Evolutionary conservation across 768 basidiomycete genomes (phyloP).

Genomic region (Hysterangium stoloniferum): DNA sequence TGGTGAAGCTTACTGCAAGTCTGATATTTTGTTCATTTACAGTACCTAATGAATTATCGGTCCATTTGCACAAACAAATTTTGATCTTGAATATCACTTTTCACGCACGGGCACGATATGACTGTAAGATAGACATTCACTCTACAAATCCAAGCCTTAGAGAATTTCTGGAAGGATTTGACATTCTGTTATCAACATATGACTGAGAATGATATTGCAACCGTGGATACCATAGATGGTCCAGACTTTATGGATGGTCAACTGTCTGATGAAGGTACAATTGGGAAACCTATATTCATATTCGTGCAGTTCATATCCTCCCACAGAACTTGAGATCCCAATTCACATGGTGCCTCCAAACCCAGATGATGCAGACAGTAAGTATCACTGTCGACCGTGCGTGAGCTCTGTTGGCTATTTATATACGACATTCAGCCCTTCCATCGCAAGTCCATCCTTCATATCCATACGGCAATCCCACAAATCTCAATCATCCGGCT

Average conservation of each 20-base stretch:
- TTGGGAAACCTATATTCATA: neutral
- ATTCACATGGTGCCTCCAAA: slow-evolving; percentile 77
- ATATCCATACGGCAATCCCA: slow-evolving; percentile 86
- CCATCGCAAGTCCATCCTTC: slow-evolving; percentile 86
- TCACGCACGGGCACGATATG: slow-evolving; percentile 3
- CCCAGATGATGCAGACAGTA: slow-evolving; percentile 83
- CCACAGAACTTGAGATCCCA: slow-evolving; percentile 72
- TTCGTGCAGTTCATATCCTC: neutral
- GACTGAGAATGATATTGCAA: slow-evolving; percentile 68
- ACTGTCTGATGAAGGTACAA: slow-evolving; percentile 63
- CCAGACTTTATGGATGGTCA: slow-evolving; percentile 48
- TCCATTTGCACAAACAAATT: too few species aligned
- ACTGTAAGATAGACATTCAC: neutral
- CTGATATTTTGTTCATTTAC: too few species aligned
- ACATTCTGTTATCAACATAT: slow-evolving; percentile 84
- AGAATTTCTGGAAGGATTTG: slow-evolving; percentile 48
- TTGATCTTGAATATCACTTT: too few species aligned
- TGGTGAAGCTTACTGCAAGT: too few species aligned
- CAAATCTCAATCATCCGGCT: slow-evolving; percentile 71
- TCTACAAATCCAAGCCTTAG: neutral
- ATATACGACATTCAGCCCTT: slow-evolving; percentile 59
- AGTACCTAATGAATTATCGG: too few species aligned
- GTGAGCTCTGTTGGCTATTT: slow-evolving; percentile 21
- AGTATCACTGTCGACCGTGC: neutral
- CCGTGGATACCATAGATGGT: slow-evolving; percentile 75